Percentiles rank a stretch among this genome's conserved stretches.
These are phyloP conservation scores for Pseudomassariella vexata DNA, from an alignment of 2,329 filamentous ascomycete species.

Conservation along the genomic window DNA sequence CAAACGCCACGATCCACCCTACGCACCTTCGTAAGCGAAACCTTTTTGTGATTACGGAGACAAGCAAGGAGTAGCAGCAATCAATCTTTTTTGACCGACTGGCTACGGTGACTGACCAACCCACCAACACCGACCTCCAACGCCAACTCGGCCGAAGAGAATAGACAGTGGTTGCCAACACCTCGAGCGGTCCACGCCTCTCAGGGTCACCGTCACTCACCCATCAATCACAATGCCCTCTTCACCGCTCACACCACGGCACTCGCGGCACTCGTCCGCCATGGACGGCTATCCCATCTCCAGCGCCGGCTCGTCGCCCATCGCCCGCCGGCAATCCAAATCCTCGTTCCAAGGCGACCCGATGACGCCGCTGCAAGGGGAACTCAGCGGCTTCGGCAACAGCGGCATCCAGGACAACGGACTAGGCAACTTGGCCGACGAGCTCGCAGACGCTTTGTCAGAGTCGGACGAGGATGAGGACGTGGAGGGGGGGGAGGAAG, in stretches of 20 bases:
- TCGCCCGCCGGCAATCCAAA: conserved; percentile 42
- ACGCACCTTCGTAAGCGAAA: too few species aligned
- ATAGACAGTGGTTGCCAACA: too few species aligned
- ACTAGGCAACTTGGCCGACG: conserved; percentile 74
- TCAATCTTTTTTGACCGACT: too few species aligned
- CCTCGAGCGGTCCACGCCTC: too few species aligned
- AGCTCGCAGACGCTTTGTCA: conserved; percentile 68
- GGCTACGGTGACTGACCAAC: too few species aligned
- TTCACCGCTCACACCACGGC: conserved; percentile 50
- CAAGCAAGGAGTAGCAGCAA: too few species aligned
- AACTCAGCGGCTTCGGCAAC: conserved; percentile 39
- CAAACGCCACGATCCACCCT: too few species aligned
- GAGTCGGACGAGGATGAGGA: conserved; percentile 51
- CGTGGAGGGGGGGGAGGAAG: conserved; percentile 40
- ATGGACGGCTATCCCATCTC: conserved; percentile 36
- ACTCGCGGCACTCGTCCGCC: conserved; percentile 53
- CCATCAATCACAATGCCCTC: conserved; percentile 30
- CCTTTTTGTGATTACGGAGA: too few species aligned
- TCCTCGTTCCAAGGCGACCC: conserved; percentile 46
- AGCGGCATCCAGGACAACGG: conserved; percentile 44
- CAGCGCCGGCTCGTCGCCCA: conserved; percentile 38
- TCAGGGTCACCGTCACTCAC: too few species aligned
- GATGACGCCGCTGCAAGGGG: conserved; percentile 40
- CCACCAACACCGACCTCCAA: too few species aligned
- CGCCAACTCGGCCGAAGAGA: too few species aligned